Evolutionary conservation across 179 eudicot genomes (phyloP).

Genomic region (Amaranthus tricolor): DNA sequence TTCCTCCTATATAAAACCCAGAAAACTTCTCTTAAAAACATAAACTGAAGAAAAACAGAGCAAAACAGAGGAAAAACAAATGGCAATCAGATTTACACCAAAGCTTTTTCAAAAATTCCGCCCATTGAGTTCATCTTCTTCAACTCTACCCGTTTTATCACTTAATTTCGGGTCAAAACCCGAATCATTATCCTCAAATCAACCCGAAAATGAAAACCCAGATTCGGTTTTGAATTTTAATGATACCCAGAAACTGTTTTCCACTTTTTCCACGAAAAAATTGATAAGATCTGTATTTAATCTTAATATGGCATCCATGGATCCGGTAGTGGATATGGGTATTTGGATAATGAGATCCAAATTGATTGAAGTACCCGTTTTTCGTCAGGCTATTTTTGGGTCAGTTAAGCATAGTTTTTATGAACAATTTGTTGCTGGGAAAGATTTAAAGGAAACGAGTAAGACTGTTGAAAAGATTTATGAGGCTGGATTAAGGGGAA

Average conservation of each 20-base stretch:
- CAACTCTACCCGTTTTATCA: conserved; percentile 28
- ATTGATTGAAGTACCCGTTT: conserved; percentile 38
- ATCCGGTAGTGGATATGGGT: conserved; percentile 50
- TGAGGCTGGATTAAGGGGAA: conserved; percentile 54
- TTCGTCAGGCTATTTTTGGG: conserved; percentile 33
- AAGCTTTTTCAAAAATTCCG: conserved; percentile 32
- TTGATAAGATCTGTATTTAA: conserved; percentile 39
- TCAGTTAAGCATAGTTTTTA: conserved; percentile 46
- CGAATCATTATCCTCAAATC: background rate
- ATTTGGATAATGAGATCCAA: conserved; percentile 54
- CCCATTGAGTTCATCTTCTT: conserved; percentile 24
- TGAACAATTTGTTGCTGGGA: conserved; percentile 82
- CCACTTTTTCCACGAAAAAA: conserved; percentile 36
- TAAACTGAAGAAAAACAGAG: conserved; percentile 22
- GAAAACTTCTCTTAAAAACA: background rate
- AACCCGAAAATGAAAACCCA: no score
- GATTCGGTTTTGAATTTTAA: conserved; percentile 21
- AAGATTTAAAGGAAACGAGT: conserved; percentile 46
- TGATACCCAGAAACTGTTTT: conserved; percentile 33
- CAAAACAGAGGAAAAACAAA: conserved; percentile 18
- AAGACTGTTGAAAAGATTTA: conserved; percentile 41
- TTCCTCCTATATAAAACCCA: conserved; percentile 14
- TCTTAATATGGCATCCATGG: conserved; percentile 41
- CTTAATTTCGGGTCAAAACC: conserved; percentile 30
- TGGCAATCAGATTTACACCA: conserved; percentile 43